These are phyloP conservation scores for Diplocarpon mali DNA, from an alignment of 2,329 filamentous ascomycete species.

Conservation along the genomic window DNA sequence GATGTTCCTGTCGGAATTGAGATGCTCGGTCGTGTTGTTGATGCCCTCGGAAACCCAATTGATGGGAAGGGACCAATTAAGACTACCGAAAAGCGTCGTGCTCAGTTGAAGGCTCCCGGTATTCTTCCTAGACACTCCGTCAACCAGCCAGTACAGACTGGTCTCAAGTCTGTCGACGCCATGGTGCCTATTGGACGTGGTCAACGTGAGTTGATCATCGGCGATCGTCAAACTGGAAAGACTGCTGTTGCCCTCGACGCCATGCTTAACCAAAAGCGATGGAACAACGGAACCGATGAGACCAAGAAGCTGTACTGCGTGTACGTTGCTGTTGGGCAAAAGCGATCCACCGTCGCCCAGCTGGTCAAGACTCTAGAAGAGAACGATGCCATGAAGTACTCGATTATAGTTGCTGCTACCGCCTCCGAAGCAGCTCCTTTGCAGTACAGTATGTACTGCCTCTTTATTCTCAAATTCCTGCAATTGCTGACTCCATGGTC, in stretches of 20 bases:
- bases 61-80: conserved; percentile 98
- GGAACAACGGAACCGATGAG: conserved; percentile 84
- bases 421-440: conserved; percentile 76
- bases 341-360: conserved; percentile 98
- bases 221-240: conserved; percentile 99
- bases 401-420: conserved; percentile 84
- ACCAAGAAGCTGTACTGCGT: conserved; percentile 98
- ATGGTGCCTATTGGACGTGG: conserved; percentile 99
- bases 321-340: conserved; percentile 98
- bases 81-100: conserved; percentile 83
- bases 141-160: conserved; percentile 98
- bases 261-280: conserved; percentile 98
- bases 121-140: conserved; percentile 96
- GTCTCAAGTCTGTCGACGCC: conserved; percentile 97
- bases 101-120: conserved; percentile 97
- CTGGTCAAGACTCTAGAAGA: conserved; percentile 99
- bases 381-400: conserved; percentile 99
- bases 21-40: conserved; percentile 94
- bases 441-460: neutral
- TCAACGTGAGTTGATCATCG: conserved; percentile 99
- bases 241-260: conserved; percentile 95
- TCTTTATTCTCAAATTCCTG: neutral
- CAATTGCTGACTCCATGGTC: no score
- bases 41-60: conserved; percentile 98
- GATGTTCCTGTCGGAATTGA: conserved; percentile 89